Evolutionary conservation across 73 alveolate species (phyloP).

Genomic region (Durusdinium trenchii): DNA sequence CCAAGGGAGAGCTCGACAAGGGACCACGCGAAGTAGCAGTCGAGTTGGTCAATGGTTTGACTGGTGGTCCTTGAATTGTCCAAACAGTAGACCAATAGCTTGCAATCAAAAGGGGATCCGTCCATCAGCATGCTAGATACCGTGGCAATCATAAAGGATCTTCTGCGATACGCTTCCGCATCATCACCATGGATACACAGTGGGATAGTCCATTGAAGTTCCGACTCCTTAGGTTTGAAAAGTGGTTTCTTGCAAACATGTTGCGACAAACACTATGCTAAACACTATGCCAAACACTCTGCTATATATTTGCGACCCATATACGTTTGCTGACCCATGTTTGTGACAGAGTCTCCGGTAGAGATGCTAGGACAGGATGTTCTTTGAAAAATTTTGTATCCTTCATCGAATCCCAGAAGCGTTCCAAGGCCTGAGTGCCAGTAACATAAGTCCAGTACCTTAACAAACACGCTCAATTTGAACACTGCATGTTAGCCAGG

Average conservation of each 20-base stretch:
- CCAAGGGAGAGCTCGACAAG: not conserved
- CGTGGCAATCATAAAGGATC: not conserved
- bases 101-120: not conserved
- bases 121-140: not conserved
- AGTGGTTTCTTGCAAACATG: too few species aligned
- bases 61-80: not conserved
- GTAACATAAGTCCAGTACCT: not conserved
- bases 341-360: too few species aligned
- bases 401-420: not conserved
- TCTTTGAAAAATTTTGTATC: not conserved
- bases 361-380: not conserved
- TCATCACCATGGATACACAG: not conserved
- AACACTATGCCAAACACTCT: too few species aligned
- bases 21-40: not conserved
- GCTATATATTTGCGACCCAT: too few species aligned
- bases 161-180: too few species aligned
- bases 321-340: too few species aligned
- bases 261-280: too few species aligned
- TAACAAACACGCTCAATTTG: too few species aligned
- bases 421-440: not conserved
- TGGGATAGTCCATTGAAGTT: not conserved
- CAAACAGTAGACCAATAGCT: not conserved
- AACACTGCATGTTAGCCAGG: too few species aligned
- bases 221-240: not conserved
- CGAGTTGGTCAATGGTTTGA: not conserved